A percentile compares a stretch with the other conserved stretches of the same genome.
Conservation (phyloP, 148 eudicot genomes). For the Camellia lanceoleosa region DNA sequence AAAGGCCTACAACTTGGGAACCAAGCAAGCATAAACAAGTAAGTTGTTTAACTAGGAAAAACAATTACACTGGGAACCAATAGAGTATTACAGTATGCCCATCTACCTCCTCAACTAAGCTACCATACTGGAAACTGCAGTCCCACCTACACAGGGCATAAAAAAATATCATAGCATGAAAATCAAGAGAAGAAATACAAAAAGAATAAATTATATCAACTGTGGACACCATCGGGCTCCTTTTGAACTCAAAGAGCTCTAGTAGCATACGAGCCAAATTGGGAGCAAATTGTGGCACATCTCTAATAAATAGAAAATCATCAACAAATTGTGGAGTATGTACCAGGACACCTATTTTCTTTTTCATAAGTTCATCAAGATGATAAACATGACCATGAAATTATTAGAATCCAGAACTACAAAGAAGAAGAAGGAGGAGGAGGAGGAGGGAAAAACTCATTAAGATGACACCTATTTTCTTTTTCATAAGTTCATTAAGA, state of each 20-base stretch:
- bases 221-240: neutral
- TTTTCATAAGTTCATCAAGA: too few relatives aligned
- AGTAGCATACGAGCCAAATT: neutral
- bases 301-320: neutral
- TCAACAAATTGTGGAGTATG: neutral
- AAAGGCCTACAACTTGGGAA: neutral
- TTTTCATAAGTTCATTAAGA: too few relatives aligned
- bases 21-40: too few relatives aligned
- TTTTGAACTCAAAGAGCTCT: neutral
- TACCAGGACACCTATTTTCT: neutral
- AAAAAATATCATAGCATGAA: conserved; percentile 6
- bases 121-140: conserved; percentile 90
- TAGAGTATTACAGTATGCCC: conserved; percentile 96
- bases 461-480: too few relatives aligned
- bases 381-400: neutral
- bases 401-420: too few relatives aligned
- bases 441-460: too few relatives aligned
- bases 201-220: neutral
- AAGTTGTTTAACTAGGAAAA: neutral
- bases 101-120: conserved; percentile 98
- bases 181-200: neutral
- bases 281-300: neutral
- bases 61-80: conserved; percentile 88
- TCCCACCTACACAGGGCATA: conserved; percentile 74
- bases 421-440: too few relatives aligned